Evolutionary conservation across 345 rosid genomes (phyloP), one percentile per base, ranked within the genome.

Genomic region (Schrenkiella parvula): DNA sequence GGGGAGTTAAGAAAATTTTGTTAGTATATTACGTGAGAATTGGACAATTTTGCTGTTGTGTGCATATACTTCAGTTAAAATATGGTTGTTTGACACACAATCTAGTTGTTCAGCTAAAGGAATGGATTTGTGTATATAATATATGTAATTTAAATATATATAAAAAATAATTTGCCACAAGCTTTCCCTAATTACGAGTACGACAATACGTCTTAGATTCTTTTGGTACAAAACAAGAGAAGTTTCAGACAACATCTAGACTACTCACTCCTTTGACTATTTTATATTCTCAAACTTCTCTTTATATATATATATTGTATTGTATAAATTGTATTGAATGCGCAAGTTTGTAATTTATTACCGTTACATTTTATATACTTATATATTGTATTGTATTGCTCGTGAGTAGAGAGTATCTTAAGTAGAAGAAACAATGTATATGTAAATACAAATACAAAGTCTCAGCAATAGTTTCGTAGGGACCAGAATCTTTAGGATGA

Each of bases 81-180:
- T 74, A 57, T 48, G 67, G 72, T 74, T 74, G 61, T 74, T 50
- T 74, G 78, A 15, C 60, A 19, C 61, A 66, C 5, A 74, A 74
- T 66, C 53, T 66, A 74, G 67, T 66, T 14, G 78, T 57, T 66
- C 60, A 19, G 19, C 66, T 39, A 42, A 64, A 73, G 51, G 51
- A 66, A 59, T 57, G 56, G 56, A 32, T 73, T 18, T 26, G 23
- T 42, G 7, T 52, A 18, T 46, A 4, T 38, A 1, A 1, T 31
- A 31, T 51, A 15, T 22, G 0, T 38, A 15, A 18, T 55, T 9
- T 25, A 37, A 4, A 8, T 44, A 41, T 34, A 23, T 22, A 37
- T 21, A 22, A 12, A 66, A 31, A 43, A 69, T 25, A 35, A 13
- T 42, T 55, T n/a, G 54, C 38, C 43, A 42, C 22, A 17, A 55